These are phyloP conservation scores for Ophiostoma ulmi DNA, from an alignment of 2,329 filamentous ascomycete species.

Conservation along the genomic window DNA sequence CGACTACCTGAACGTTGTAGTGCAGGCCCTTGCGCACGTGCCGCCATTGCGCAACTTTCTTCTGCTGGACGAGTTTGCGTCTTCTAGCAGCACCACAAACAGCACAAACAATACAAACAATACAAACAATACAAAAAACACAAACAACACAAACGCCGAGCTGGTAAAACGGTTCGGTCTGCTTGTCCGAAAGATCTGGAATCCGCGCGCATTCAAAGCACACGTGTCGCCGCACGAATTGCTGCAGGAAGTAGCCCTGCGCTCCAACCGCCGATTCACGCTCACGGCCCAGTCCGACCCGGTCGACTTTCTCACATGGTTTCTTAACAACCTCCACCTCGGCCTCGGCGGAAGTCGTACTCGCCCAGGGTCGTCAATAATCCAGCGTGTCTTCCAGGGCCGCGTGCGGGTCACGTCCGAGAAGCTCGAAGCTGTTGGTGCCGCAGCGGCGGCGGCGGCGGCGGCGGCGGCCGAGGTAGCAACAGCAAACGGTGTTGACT, in stretches of 20 bases:
- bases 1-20: conserved; percentile 94
- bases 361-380: conserved; percentile 75
- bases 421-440: conserved; percentile 30
- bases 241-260: conserved; percentile 85
- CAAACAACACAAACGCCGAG: conserved; percentile 56
- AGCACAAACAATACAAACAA: background rate
- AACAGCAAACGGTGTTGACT: conserved; percentile 5
- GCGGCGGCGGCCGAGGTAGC: conserved; percentile 19
- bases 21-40: conserved; percentile 88
- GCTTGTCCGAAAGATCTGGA: conserved; percentile 95
- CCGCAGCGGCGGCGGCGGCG: conserved; percentile 23
- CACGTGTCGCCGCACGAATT: conserved; percentile 97
- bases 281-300: conserved; percentile 89
- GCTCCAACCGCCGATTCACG: conserved; percentile 87
- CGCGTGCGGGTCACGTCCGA: conserved; percentile 89
- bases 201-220: conserved; percentile 88
- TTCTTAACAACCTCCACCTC: conserved; percentile 90
- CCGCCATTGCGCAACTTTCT: conserved; percentile 85
- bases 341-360: conserved; percentile 85
- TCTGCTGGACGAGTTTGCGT: conserved; percentile 73
- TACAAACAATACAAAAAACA: background rate
- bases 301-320: conserved; percentile 95
- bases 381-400: conserved; percentile 92
- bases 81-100: background rate
- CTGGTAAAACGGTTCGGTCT: conserved; percentile 84